Evolutionary conservation across 1,284 basidiomycete genomes (phyloP).

Genomic region (Cerrena zonata): DNA sequence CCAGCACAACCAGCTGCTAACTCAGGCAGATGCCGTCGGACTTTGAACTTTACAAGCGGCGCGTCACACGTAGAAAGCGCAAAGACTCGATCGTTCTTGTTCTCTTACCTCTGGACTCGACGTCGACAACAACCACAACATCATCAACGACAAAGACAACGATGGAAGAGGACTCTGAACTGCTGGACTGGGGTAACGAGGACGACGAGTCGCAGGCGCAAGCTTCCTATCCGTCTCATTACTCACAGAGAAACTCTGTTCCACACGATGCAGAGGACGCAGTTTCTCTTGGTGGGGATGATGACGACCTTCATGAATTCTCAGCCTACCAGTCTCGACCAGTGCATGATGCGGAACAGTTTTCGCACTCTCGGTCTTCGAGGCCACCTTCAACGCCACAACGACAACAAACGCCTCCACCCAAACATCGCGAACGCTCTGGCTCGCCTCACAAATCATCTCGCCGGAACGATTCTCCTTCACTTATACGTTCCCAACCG

Average conservation of each 20-base stretch:
- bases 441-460: conserved; percentile 16
- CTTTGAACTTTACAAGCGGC: neutral
- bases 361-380: conserved; percentile 12
- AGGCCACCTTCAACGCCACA: conserved; percentile 12
- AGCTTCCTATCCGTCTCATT: conserved; percentile 2
- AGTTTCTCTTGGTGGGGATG: conserved; percentile 67
- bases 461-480: conserved; percentile 15
- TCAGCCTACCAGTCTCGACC: conserved; percentile 29
- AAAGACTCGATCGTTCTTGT: neutral
- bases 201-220: conserved; percentile 46
- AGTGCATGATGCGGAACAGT: conserved; percentile 18
- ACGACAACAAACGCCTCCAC: conserved; percentile 3
- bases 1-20: neutral
- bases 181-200: conserved; percentile 71
- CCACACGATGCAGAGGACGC: conserved; percentile 52
- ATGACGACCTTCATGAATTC: conserved; percentile 47
- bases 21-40: neutral
- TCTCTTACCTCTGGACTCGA: no score
- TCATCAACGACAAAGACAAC: conserved; percentile 11
- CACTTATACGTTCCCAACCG: conserved; percentile 29
- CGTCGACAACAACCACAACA: conserved; percentile 1
- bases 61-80: neutral
- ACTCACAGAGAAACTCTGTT: conserved; percentile 3
- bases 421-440: conserved; percentile 24
- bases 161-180: conserved; percentile 67